Base-by-base conservation (phyloP, 257 asterid genomes). In the Fraxinus quadrangulata region DNA sequence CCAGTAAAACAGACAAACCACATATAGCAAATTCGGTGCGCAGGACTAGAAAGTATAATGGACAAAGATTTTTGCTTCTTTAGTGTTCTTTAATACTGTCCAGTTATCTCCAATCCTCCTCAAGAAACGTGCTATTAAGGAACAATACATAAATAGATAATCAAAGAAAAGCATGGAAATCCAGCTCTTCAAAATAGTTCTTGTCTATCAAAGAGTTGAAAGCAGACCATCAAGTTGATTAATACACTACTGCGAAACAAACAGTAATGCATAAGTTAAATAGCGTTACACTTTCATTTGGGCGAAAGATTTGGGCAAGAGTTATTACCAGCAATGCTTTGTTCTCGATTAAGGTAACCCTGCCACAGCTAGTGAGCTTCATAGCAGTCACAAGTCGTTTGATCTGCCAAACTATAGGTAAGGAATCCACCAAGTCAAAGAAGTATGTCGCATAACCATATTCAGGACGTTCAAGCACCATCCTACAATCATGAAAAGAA, bases 381-480 rank as follows among this genome's bases (percentile, higher is more conserved):
- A 95, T 92, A 45, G 89, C 91, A 75, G 82, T 92, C 51, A 96
- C 88, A 75, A 96, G 88, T 37, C 97, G 91, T 80, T 77, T 90
- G 88, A 95, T 84, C 85, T 96, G 98, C 98, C 98, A 95, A 78
- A 69, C 71, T 81, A 89, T 79, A 31, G 99, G 88, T 78, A 87
- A 72, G 5, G 91, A 83, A 75, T 83, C 86, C 68, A 75, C 79
- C 87, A 93, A 80, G 79, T 93, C 97, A 67, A 95, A 96, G 83
- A 96, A 96, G 84, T 96, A 96, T 12, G 99, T 93, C 0, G 99
- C 99, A 78, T 85, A 92, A 61, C 99, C 99, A 86, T 96, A 96
- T 79, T 93, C 99, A 26, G 99, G 99, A 23, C 97, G 99, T 85
- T 96, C 99, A 72, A 96, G 97, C 86, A 96, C 99, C 75, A 96